phyloP scores from a whole-genome alignment of 2,329 filamentous ascomycete genomes.

The Pseudogymnoascus sp. region DNA sequence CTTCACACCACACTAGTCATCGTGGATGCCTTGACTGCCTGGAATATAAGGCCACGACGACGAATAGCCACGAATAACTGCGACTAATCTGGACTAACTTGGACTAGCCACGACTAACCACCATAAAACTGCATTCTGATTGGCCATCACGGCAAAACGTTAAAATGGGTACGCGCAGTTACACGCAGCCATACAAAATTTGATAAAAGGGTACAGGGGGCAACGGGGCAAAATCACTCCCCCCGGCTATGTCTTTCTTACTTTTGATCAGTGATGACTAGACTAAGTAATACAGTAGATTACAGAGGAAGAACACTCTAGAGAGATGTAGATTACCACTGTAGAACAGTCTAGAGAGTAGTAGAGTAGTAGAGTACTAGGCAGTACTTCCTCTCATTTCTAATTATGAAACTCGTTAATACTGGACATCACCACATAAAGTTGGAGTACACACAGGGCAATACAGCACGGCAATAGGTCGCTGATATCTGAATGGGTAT shows the following conservation, averaged over 20 bases:
- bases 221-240: neutral
- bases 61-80: neutral
- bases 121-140: neutral
- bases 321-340: neutral
- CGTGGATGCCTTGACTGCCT: neutral
- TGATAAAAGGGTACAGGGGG: neutral
- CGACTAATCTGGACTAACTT: neutral
- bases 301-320: neutral
- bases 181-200: neutral
- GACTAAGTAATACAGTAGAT: neutral
- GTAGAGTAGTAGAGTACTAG: neutral
- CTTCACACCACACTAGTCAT: slow-evolving; percentile 9
- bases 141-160: neutral
- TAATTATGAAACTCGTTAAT: slow-evolving; percentile 1
- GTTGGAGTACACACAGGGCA: neutral
- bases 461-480: neutral
- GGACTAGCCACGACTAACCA: neutral
- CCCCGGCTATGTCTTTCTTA: neutral
- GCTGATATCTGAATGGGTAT: neutral
- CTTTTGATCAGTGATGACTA: too few species aligned
- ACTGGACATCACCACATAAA: neutral
- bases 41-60: neutral
- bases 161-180: slow-evolving; percentile 2
- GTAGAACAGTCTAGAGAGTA: neutral
- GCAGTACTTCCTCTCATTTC: neutral